phyloP scores from a whole-genome alignment of 768 basidiomycete species.

The Kondoa subrosea region DNA sequence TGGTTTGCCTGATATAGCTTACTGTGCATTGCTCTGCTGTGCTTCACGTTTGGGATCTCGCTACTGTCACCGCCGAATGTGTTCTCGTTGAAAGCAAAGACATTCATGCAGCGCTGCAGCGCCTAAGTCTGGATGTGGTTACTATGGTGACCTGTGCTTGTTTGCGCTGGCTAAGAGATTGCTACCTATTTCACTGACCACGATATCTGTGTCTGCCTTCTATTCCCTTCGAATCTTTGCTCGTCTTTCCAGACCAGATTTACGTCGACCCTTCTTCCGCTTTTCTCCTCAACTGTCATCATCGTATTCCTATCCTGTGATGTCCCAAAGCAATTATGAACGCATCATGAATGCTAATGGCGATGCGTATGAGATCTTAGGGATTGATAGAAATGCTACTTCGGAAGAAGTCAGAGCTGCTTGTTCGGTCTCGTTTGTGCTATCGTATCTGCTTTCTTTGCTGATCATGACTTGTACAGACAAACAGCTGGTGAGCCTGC shows the following conservation, averaged over 20 bases:
- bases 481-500: neutral
- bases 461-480: neutral
- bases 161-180: too few species aligned
- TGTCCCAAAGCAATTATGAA: neutral
- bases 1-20: too few species aligned
- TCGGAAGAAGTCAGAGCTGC: neutral
- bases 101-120: too few species aligned
- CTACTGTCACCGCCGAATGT: too few species aligned
- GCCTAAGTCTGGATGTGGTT: too few species aligned
- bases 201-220: neutral
- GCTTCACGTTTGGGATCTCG: too few species aligned
- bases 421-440: neutral
- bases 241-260: neutral
- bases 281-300: neutral
- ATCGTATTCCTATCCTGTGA: neutral
- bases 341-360: neutral
- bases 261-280: neutral
- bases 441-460: neutral
- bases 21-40: too few species aligned
- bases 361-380: neutral
- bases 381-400: neutral
- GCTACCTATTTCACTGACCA: neutral
- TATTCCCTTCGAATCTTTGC: neutral
- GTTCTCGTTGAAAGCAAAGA: too few species aligned
- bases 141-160: too few species aligned